Conservation (phyloP, 2,329 filamentous ascomycete species). For the Polytolypa hystricis region DNA sequence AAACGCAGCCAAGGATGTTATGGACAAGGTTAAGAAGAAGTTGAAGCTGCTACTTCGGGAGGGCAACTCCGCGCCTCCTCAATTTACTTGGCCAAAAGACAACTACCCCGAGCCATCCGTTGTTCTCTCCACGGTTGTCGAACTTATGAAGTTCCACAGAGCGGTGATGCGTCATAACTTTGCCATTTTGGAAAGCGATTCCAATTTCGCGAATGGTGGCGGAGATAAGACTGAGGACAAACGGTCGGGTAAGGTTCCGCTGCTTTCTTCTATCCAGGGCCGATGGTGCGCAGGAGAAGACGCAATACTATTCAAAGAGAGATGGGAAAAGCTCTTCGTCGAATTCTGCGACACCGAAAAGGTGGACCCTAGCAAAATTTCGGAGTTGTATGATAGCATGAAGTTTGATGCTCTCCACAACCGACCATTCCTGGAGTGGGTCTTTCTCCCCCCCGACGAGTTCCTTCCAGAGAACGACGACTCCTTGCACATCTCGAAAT, state of each 20-base stretch:
- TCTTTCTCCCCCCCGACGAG: slow-evolving; percentile 75
- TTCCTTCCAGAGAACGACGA: slow-evolving; percentile 60
- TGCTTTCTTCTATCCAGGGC: slow-evolving; percentile 63
- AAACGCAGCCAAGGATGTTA: slow-evolving; percentile 96
- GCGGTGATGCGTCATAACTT: slow-evolving; percentile 94
- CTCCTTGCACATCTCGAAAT: slow-evolving; percentile 17
- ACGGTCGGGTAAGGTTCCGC: slow-evolving; percentile 34
- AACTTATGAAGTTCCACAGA: slow-evolving; percentile 95
- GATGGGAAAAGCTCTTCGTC: slow-evolving; percentile 95
- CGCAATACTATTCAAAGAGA: slow-evolving; percentile 83
- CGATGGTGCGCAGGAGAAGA: slow-evolving; percentile 97
- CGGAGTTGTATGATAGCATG: slow-evolving; percentile 98
- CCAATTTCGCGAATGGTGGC: slow-evolving; percentile 7
- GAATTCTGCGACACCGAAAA: slow-evolving; percentile 97
- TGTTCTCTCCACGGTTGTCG: slow-evolving; percentile 82
- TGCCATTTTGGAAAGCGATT: slow-evolving; percentile 53
- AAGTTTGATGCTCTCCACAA: slow-evolving; percentile 98
- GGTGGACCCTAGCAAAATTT: slow-evolving; percentile 97
- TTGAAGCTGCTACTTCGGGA: slow-evolving; percentile 83
- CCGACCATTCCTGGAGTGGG: slow-evolving; percentile 90
- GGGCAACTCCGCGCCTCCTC: slow-evolving; percentile 82
- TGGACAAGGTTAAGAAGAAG: slow-evolving; percentile 99
- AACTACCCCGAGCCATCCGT: slow-evolving; percentile 91
- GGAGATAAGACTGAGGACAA: slow-evolving; percentile 10
- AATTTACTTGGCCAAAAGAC: slow-evolving; percentile 92